Evolutionary conservation across 2,329 filamentous ascomycete genomes (phyloP).

Genomic region (Talaromyces albobiverticillius): DNA sequence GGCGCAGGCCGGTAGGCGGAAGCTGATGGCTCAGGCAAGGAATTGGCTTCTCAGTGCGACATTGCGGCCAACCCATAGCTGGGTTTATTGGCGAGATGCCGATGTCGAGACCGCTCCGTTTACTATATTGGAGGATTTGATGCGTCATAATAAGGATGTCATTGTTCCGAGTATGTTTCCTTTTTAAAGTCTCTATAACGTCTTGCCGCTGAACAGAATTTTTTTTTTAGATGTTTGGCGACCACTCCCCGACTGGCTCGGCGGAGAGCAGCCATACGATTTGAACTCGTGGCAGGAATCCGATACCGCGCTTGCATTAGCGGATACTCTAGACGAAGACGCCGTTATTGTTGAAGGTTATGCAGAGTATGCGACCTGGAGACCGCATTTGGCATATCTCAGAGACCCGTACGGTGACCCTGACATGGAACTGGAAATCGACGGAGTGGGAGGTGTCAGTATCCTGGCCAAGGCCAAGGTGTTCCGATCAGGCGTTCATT

Average conservation of each 20-base stretch:
- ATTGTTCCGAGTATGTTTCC: constrained; percentile 89
- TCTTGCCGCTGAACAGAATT: too few relatives aligned
- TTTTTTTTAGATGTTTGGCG: constrained; percentile 80
- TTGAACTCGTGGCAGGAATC: constrained; percentile 99
- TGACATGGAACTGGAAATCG: constrained; percentile 99
- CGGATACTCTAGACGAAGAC: constrained; percentile 93
- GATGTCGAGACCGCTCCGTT: constrained; percentile 97
- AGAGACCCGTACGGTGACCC: constrained; percentile 96
- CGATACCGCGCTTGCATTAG: constrained; percentile 88
- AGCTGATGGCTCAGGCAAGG: constrained; percentile 95
- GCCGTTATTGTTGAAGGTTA: constrained; percentile 99
- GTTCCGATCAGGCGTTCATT: constrained; percentile 92
- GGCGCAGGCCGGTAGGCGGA: constrained; percentile 86
- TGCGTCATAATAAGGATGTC: constrained; percentile 98
- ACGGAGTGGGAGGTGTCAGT: constrained; percentile 94
- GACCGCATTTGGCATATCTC: constrained; percentile 93
- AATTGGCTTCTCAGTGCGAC: constrained; percentile 97
- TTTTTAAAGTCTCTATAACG: not conserved
- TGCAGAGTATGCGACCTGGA: constrained; percentile 97
- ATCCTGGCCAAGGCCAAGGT: constrained; percentile 95
- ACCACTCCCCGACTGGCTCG: constrained; percentile 97
- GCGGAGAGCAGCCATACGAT: constrained; percentile 97
- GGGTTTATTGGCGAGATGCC: constrained; percentile 99
- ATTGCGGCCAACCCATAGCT: constrained; percentile 89
- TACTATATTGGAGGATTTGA: constrained; percentile 94